Percentiles rank a stretch among this genome's conserved stretches.
These are phyloP conservation scores for Naematelia aurantialba DNA, from an alignment of 768 basidiomycete genomes.

Conservation along the genomic window DNA sequence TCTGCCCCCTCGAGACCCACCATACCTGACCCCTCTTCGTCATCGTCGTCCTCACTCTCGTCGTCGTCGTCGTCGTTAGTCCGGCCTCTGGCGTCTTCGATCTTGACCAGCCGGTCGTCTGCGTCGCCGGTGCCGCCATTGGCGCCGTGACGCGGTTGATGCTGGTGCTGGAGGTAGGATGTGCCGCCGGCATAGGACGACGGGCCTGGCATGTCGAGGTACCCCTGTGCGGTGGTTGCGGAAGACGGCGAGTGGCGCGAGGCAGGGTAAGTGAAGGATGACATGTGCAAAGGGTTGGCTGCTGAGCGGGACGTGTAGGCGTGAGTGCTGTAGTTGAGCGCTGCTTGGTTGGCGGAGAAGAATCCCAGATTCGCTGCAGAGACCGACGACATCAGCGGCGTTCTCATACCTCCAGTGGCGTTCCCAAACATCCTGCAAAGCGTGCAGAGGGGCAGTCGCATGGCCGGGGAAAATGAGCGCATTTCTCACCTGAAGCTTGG, in stretches of 20 bases:
- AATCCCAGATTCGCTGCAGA: not conserved
- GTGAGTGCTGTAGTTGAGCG: not conserved
- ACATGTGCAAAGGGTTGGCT: not conserved
- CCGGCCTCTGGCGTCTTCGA: not conserved
- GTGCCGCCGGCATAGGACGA: not conserved
- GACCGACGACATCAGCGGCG: not conserved
- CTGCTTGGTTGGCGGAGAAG: not conserved
- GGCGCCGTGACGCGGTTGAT: too few species aligned
- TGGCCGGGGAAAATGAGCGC: not conserved
- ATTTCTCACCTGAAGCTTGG: not conserved
- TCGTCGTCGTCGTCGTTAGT: conserved; percentile 21
- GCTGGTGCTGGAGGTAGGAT: not conserved
- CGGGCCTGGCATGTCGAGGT: not conserved
- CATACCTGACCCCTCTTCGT: conserved; percentile 4
- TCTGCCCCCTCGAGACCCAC: conserved; percentile 5
- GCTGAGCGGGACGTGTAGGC: not conserved
- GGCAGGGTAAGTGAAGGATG: not conserved
- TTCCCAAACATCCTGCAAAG: too few species aligned
- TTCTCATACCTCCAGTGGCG: too few species aligned
- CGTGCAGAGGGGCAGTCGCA: too few species aligned
- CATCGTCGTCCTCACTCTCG: conserved; percentile 14
- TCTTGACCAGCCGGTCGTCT: not conserved
- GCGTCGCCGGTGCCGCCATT: not conserved
- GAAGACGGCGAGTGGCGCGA: not conserved
- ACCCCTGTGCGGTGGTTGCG: not conserved